Percentiles rank a stretch among this genome's conserved stretches.
Conservation (phyloP, 495 filamentous ascomycete species). For the Thermothielavioides terrestris region DNA sequence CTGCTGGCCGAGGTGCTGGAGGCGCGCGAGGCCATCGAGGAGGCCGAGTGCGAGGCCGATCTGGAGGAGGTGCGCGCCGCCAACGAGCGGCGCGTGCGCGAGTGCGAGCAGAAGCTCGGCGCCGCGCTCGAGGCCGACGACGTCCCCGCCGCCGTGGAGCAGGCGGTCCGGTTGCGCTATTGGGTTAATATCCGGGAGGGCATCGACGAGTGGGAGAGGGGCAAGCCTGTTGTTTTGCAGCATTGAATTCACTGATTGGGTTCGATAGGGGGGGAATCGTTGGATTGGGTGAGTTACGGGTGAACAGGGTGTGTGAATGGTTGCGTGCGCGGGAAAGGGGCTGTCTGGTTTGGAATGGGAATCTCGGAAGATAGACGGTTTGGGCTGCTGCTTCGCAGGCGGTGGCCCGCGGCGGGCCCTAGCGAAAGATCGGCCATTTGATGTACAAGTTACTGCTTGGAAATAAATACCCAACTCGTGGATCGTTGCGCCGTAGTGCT, state of each 20-base stretch:
- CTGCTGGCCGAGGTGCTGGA: constrained; percentile 85
- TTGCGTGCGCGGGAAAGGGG: no score
- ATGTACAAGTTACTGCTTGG: no score
- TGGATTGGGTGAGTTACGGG: not conserved
- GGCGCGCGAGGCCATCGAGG: constrained; percentile 75
- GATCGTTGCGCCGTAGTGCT: no score
- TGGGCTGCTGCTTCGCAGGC: no score
- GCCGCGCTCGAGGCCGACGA: constrained; percentile 58
- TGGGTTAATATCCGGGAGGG: constrained; percentile 84
- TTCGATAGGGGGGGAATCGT: constrained; percentile 43
- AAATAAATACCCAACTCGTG: no score
- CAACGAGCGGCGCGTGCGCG: constrained; percentile 59
- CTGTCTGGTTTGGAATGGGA: no score
- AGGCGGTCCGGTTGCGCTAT: constrained; percentile 75
- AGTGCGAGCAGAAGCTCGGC: constrained; percentile 51
- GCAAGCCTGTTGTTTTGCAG: constrained; percentile 56
- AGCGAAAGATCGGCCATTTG: no score
- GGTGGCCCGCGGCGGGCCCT: no score
- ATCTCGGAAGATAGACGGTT: no score
- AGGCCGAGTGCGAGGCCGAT: constrained; percentile 54
- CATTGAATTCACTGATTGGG: constrained; percentile 40
- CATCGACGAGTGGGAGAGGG: constrained; percentile 72
- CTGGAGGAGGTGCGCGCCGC: constrained; percentile 50
- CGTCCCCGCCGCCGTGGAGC: constrained; percentile 53
- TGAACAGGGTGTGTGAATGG: not conserved